Percentiles rank a stretch among this genome's conserved stretches.
Evolutionary conservation across 495 filamentous ascomycete species (phyloP).

Genomic region (Apiosordaria backusii): DNA sequence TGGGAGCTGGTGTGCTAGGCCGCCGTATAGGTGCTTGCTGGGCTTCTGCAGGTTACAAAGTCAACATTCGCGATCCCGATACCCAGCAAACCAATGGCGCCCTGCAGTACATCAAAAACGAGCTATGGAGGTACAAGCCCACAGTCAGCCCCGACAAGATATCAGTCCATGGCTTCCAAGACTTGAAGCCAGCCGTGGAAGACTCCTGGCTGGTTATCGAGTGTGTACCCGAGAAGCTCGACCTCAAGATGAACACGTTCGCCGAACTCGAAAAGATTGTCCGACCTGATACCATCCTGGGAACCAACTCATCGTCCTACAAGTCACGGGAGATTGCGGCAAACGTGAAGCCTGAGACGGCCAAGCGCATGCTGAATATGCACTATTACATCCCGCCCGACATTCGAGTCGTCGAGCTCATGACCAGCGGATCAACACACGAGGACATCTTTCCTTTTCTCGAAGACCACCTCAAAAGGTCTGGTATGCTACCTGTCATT

Average conservation of each 20-base stretch:
- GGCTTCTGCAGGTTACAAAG: slow-evolving; percentile 33
- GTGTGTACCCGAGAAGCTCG: slow-evolving; percentile 51
- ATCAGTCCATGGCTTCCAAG: slow-evolving; percentile 28
- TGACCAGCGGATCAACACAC: slow-evolving; percentile 52
- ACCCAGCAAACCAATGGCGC: slow-evolving; percentile 24
- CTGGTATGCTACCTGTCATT: slow-evolving; percentile 40
- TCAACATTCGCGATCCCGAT: slow-evolving; percentile 31
- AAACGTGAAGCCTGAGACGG: slow-evolving; percentile 36
- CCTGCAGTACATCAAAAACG: slow-evolving; percentile 23
- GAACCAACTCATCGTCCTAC: slow-evolving; percentile 49
- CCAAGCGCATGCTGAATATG: slow-evolving; percentile 42
- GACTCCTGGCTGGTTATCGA: slow-evolving; percentile 53
- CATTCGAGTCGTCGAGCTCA: slow-evolving; percentile 50
- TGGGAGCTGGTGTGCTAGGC: slow-evolving; percentile 31
- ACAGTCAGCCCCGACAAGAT: slow-evolving; percentile 13
- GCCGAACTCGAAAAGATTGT: slow-evolving; percentile 42
- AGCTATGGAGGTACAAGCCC: slow-evolving; percentile 23
- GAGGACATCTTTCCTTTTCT: slow-evolving; percentile 43
- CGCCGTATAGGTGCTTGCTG: slow-evolving; percentile 30
- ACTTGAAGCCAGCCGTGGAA: slow-evolving; percentile 38
- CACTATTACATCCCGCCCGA: slow-evolving; percentile 54
- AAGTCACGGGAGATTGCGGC: slow-evolving; percentile 45
- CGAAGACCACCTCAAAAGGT: slow-evolving; percentile 32
- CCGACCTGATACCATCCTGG: slow-evolving; percentile 46
- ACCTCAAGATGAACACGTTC: slow-evolving; percentile 50